Base-by-base conservation (phyloP, 345 rosid species). In the Eucalyptus marginata region DNA sequence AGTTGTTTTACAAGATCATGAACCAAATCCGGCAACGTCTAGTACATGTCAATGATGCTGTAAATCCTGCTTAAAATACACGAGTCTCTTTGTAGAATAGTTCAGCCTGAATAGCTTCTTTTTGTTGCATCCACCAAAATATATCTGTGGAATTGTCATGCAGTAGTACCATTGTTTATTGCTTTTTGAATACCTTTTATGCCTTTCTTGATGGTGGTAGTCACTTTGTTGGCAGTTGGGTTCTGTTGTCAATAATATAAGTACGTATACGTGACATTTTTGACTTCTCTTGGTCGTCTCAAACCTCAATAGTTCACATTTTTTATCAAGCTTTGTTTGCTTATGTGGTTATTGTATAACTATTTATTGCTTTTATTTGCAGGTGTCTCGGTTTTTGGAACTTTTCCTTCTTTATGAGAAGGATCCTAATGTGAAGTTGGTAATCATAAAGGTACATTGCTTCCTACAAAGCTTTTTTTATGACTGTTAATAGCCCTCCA, bases 401-500 rank as follows among this genome's bases (percentile, higher is more conserved):
- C 93, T 94, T 88, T 96, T 97, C 86, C 88, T 91, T 90, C 93
- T 94, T 83, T 96, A 91, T 47, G 96, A 96, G 90, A 58, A 91
- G 56, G 95, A 96, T 89, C 90, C 95, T 64, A 90, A 90, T 89
- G 99, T 96, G 89, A 94, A 94, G 89, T 89, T 97, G 84, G 46
- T 96, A 88, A 91, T 97, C 52, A 87, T 97, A 54, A 96, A 97
- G 99, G 99, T 97, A 87, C 85, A 87, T 79, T 62, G 47, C 83
- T 50, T 16, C 50, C 87, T 85, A 64, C 49, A 56, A 18, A 33
- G 31, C n/a, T 12, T 51, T 36, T 31, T 49, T 52, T 31, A 36
- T 36, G 27, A 76, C 86, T 27, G 50, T 14, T 85, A 47, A 46
- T 85, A 13, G 40, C 54, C 20, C 56, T 85, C 50, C 7, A 31